Evolutionary conservation across 345 rosid genomes (phyloP).

Genomic region (Reutealis trisperma): DNA sequence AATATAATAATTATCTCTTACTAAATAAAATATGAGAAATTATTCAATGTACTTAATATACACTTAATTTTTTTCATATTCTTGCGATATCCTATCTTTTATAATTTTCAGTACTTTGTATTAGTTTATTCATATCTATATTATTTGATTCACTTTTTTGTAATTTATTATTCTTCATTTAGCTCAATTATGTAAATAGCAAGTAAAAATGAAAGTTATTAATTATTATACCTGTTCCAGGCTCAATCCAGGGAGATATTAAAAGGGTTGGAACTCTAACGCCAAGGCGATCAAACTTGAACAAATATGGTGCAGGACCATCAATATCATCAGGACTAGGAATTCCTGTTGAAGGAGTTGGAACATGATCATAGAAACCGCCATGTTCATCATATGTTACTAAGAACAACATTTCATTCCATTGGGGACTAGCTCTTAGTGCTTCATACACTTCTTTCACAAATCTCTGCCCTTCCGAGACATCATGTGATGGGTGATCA

Average conservation of each 20-base stretch:
- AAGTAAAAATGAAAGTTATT: neutral
- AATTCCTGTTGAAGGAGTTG: constrained; percentile 69
- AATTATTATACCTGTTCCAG: constrained; percentile 56
- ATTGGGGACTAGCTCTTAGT: constrained; percentile 77
- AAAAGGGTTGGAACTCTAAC: constrained; percentile 72
- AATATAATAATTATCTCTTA: too few species aligned
- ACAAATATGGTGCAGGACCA: constrained; percentile 61
- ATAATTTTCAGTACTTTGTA: too few species aligned
- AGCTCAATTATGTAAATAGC: too few species aligned
- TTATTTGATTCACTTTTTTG: too few species aligned
- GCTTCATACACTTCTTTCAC: constrained; percentile 83
- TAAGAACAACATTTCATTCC: constrained; percentile 70
- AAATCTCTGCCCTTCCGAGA: constrained; percentile 72
- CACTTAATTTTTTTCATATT: too few species aligned
- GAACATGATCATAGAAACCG: constrained; percentile 91
- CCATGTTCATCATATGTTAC: constrained; percentile 83
- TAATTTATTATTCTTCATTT: too few species aligned
- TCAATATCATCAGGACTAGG: constrained; percentile 79
- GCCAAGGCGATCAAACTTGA: constrained; percentile 80
- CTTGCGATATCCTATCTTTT: too few species aligned
- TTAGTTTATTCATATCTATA: too few species aligned
- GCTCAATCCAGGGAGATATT: constrained; percentile 86
- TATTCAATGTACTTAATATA: too few species aligned
- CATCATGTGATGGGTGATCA: constrained; percentile 82
- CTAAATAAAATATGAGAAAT: too few species aligned